Percentiles rank a stretch among this genome's conserved stretches.
Evolutionary conservation across 306 rosid species (phyloP).

Genomic region (Oxytropis ochrocephala): DNA sequence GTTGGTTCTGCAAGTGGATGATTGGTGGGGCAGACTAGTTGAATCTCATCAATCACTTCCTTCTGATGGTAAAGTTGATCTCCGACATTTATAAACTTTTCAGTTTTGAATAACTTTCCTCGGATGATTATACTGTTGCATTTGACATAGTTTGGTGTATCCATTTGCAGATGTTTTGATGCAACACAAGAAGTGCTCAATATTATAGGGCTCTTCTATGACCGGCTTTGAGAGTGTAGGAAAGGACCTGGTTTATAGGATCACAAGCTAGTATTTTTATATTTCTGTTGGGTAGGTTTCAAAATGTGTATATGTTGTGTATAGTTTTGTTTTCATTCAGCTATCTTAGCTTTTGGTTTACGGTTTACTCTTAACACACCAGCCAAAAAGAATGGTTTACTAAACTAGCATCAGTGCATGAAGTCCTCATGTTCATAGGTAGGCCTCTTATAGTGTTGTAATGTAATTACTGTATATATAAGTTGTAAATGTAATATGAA

Average conservation of each 20-base stretch:
- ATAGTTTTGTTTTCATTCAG: not conserved
- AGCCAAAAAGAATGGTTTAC: not conserved
- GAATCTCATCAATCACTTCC: conserved; percentile 30
- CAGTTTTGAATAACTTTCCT: not conserved
- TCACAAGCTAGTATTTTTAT: not conserved
- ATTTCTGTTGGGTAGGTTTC: conserved; percentile 2
- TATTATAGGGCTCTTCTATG: not conserved
- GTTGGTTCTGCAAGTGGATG: conserved; percentile 45
- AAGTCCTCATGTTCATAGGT: conserved; percentile 5
- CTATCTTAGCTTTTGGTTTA: not conserved
- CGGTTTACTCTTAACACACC: not conserved
- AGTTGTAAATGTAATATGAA: conserved; percentile 18
- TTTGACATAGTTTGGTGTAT: not conserved
- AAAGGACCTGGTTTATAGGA: not conserved
- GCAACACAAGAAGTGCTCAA: conserved; percentile 8
- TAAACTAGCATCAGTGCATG: not conserved
- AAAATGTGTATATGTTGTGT: conserved; percentile 4
- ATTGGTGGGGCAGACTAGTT: conserved; percentile 52
- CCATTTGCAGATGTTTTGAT: conserved; percentile 16
- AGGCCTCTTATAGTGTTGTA: not conserved
- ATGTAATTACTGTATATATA: not conserved
- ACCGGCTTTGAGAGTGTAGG: not conserved
- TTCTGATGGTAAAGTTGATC: conserved; percentile 23
- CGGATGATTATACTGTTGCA: not conserved
- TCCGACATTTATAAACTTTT: not conserved